phyloP scores from a whole-genome alignment of 2,329 filamentous ascomycete species.

The Cadophora malorum region DNA sequence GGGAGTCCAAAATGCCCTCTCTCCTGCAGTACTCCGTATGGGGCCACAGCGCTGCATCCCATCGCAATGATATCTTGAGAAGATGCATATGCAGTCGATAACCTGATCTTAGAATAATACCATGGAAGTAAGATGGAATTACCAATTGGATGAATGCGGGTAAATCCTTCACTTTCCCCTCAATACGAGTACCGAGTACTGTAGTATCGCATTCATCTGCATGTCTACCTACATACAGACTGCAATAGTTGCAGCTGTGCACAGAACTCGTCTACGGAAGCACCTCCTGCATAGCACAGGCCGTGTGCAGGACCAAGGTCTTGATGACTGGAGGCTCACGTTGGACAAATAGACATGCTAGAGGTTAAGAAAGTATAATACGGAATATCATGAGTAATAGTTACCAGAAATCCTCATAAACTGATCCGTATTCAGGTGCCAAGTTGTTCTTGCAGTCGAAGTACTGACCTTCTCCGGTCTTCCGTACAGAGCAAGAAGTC shows the following conservation, averaged over 20 bases:
- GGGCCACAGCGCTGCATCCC: not conserved
- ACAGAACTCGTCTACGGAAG: constrained; percentile 5
- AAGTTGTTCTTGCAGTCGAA: not conserved
- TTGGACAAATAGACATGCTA: not conserved
- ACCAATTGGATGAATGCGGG: constrained; percentile 7
- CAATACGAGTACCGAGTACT: constrained; percentile 7
- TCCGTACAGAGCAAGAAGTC: not conserved
- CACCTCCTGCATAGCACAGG: constrained; percentile 11
- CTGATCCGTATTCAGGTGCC: not conserved
- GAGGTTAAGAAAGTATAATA: not conserved
- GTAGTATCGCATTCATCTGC: not conserved
- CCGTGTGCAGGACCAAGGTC: not conserved
- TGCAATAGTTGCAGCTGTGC: not conserved
- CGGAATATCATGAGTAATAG: not conserved
- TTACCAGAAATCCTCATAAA: not conserved
- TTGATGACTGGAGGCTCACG: constrained; percentile 4
- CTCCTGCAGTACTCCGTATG: not conserved
- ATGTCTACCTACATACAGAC: not conserved
- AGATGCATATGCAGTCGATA: not conserved
- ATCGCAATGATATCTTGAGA: not conserved
- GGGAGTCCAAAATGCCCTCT: constrained; percentile 11
- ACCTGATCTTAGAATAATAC: not conserved
- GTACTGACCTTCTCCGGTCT: not conserved
- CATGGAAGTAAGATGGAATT: not conserved
- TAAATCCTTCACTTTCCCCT: constrained; percentile 5